Base-by-base conservation (phyloP, 2,329 filamentous ascomycete genomes). In the Ascochyta fabae region DNA sequence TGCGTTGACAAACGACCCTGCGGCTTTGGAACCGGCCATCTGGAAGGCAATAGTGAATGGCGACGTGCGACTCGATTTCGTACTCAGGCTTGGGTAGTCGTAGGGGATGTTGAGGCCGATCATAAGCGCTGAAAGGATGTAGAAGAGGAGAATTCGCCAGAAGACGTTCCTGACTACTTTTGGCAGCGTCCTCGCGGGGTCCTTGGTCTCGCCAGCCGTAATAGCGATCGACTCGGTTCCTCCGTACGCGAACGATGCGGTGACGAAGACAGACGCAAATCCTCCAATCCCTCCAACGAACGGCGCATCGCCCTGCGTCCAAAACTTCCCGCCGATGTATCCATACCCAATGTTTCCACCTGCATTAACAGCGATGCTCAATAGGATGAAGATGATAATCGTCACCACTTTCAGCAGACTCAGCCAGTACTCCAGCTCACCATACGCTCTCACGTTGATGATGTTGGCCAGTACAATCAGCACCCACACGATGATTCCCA, bases 91-190 rank as follows among this genome's bases (percentile, higher is more conserved):
- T 2, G 72, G 66, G 35, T 67, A 65, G 60, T 77, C 62, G 55
- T 75, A 75, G 1, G 75, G 74, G n/a, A 80, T 71, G 38, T 78
- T 71, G 4, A 80, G 65, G 12, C 78, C 78, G 29, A 80, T 70
- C 56, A 80, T 70, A 27, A 78, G 70, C 0, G 76, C 67, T 4
- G 73, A 74, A 16, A 79, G 60, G 39, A 80, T 67, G 59, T 79
- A 80, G 67, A 80, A 80, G 23, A 72, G 48, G 22, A 71, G 29
- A 36, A 80, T 78, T 36, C 78, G 76, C 78, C 78, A 80, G 76
- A 96, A 96, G 22, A 96, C 92, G 74, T 96, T 92, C 78, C 96
- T 96, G 68, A 96, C 87, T 12, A 93, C 93, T 0, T 87, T 92
- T 0, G 93, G 93, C 0, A 97, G 81, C 1, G 89, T 90, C 71